phyloP scores from a whole-genome alignment of 1,284 basidiomycete genomes.

The Laetiporus sulphureus region DNA sequence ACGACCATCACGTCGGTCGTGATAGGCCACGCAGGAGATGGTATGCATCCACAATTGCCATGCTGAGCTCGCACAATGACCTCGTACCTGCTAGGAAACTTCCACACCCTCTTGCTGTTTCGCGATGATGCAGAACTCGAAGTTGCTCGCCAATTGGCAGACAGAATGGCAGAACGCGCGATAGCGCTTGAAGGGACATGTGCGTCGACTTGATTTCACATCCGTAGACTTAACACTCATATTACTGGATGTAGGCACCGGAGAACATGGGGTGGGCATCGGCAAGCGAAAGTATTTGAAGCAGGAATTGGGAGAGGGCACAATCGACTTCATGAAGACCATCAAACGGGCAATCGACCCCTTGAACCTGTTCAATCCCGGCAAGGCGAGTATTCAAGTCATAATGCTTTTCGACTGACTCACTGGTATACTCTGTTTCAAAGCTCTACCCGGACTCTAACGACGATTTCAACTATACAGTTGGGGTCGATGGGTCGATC shows the following conservation, averaged over 20 bases:
- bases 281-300: slow-evolving; percentile 74
- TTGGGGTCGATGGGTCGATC: too few relatives aligned
- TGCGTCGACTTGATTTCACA: slow-evolving; percentile 16
- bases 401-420: too few relatives aligned
- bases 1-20: slow-evolving; percentile 59
- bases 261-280: slow-evolving; percentile 87
- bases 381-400: slow-evolving; percentile 75
- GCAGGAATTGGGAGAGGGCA: slow-evolving; percentile 76
- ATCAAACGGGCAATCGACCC: slow-evolving; percentile 79
- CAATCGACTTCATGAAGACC: slow-evolving; percentile 79
- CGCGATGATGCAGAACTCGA: slow-evolving; percentile 52
- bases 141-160: slow-evolving; percentile 45
- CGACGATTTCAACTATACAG: too few relatives aligned
- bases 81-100: slow-evolving; percentile 36
- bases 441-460: too few relatives aligned
- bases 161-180: slow-evolving; percentile 67
- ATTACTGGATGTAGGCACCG: slow-evolving; percentile 51
- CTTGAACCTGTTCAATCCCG: slow-evolving; percentile 75
- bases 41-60: slow-evolving; percentile 28
- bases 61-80: not conserved
- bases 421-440: too few relatives aligned
- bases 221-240: not conserved
- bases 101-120: slow-evolving; percentile 56
- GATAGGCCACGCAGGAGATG: slow-evolving; percentile 84
- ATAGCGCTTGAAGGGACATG: slow-evolving; percentile 76